Base-by-base conservation (phyloP, 306 rosid species). In the Cotoneaster glaucophyllus region DNA sequence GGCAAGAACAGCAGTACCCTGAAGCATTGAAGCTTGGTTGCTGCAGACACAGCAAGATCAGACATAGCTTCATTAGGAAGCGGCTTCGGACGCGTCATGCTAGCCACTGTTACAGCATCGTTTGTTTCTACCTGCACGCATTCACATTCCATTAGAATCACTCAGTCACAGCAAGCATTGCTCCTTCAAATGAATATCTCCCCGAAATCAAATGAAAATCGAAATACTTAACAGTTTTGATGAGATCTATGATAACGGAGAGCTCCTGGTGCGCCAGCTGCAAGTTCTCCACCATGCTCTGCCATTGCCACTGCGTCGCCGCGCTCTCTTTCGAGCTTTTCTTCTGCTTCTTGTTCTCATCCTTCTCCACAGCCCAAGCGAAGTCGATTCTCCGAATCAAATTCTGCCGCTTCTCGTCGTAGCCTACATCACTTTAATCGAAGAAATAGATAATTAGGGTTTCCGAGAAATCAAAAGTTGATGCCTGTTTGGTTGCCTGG, bases 281-380 rank as follows among this genome's bases (percentile, higher is more conserved):
- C 85, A 92, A 82, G 80, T 90, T 95, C 77, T 95, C 97, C 81
- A 92, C 86, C 97, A 89, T 90, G 82, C 83, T 80, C 86, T 90
- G 98, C 89, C 97, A 92, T 64, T 87, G 95, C 97, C 95, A 90
- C 12, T 90, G 95, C 19, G 93, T 84, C 32, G 93, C 79, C 28
- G 93, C 77, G 57, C 86, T 74, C 86, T 94, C 98, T 82, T 89
- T 92, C 22, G 90, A 86, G 78, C 84, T 84, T 81, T 88, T 91
- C 88, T 92, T 89, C 85, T 89, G 89, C 88, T 88, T 90, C 86
- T 84, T 90, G 56, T 87, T 85, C 13, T 91, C 89, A 29, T 91
- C 96, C 82, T 87, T 89, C 88, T 89, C 98, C 76, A 92, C 63
- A 11, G 96, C 97, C 98, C 96, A 92, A 11, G 97, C 97, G 57